Percentiles rank a stretch among this genome's conserved stretches.
These are phyloP conservation scores for Metschnikowia anglica DNA, from an alignment of 805 yeast species.

Conservation along the genomic window DNA sequence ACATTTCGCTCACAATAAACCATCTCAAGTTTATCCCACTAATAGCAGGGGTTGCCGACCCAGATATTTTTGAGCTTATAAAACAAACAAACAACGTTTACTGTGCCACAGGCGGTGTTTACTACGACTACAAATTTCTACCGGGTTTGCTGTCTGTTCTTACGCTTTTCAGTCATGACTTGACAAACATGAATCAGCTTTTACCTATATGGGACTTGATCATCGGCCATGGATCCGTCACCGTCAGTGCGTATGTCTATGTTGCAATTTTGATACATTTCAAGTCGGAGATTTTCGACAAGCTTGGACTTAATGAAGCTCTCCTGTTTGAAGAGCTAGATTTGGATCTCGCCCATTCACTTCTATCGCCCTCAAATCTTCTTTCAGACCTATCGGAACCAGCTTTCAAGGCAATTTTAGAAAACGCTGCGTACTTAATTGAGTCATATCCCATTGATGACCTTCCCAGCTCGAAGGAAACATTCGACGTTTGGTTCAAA, in stretches of 20 bases:
- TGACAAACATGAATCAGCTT: slow-evolving; percentile 48
- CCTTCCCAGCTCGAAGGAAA: slow-evolving; percentile 21
- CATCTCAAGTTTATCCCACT: slow-evolving; percentile 68
- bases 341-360: slow-evolving; percentile 34
- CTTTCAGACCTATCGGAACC: slow-evolving; percentile 30
- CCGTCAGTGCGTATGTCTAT: slow-evolving; percentile 59
- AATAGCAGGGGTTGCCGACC: slow-evolving; percentile 52
- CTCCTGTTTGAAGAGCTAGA: slow-evolving; percentile 24
- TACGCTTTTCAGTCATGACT: slow-evolving; percentile 77
- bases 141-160: slow-evolving; percentile 76
- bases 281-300: slow-evolving; percentile 42
- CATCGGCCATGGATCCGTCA: slow-evolving; percentile 55
- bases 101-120: slow-evolving; percentile 25
- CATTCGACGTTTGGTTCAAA: slow-evolving; percentile 36
- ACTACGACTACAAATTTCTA: slow-evolving; percentile 36
- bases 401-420: slow-evolving; percentile 29
- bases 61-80: slow-evolving; percentile 37
- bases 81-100: slow-evolving; percentile 39
- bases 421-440: slow-evolving; percentile 27
- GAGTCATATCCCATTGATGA: slow-evolving; percentile 25
- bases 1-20: slow-evolving; percentile 61
- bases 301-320: slow-evolving; percentile 18
- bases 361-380: slow-evolving; percentile 33
- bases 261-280: slow-evolving; percentile 50
- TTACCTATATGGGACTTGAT: slow-evolving; percentile 68